Evolutionary conservation across 352 stramenopile species (phyloP).

Genomic region (Globisporangium nunn): DNA sequence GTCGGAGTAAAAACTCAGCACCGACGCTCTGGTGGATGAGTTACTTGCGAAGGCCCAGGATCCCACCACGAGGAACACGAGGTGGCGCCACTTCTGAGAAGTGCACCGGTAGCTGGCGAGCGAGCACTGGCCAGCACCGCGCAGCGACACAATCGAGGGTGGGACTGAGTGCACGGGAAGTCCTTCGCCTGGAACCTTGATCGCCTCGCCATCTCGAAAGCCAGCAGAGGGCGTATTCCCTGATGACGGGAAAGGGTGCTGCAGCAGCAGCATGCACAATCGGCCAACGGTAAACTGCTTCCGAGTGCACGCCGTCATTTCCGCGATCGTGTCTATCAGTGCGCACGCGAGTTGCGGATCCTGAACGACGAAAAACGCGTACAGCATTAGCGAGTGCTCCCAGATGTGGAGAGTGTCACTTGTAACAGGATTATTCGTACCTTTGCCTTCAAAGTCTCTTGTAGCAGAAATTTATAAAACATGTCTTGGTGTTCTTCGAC

Average conservation of each 20-base stretch:
- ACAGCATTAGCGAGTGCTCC: not conserved
- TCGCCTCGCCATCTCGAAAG: not conserved
- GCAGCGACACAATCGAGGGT: conserved; percentile 24
- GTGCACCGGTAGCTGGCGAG: conserved; percentile 38
- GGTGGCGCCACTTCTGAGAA: conserved; percentile 36
- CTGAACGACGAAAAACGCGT: conserved; percentile 12
- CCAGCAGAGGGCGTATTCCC: conserved; percentile 1
- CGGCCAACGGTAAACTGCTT: conserved; percentile 35
- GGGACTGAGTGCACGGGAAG: conserved; percentile 26
- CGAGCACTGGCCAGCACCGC: conserved; percentile 25
- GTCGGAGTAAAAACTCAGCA: conserved; percentile 38
- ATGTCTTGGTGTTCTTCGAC: conserved; percentile 17
- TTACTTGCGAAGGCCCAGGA: conserved; percentile 39
- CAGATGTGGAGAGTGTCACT: not conserved
- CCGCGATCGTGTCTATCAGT: conserved; percentile 29
- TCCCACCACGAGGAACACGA: conserved; percentile 50
- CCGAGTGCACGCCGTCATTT: conserved; percentile 34
- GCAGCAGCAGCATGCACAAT: conserved; percentile 51
- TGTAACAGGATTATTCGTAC: conserved; percentile 11
- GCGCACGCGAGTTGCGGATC: conserved; percentile 39
- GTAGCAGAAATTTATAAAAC: conserved; percentile 37
- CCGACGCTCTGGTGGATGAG: conserved; percentile 16
- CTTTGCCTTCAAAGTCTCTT: conserved; percentile 41
- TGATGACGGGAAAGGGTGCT: conserved; percentile 37
- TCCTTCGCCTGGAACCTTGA: conserved; percentile 6